Conservation (phyloP, 140 eudicot species). For the Erigeron philadelphicus region DNA sequence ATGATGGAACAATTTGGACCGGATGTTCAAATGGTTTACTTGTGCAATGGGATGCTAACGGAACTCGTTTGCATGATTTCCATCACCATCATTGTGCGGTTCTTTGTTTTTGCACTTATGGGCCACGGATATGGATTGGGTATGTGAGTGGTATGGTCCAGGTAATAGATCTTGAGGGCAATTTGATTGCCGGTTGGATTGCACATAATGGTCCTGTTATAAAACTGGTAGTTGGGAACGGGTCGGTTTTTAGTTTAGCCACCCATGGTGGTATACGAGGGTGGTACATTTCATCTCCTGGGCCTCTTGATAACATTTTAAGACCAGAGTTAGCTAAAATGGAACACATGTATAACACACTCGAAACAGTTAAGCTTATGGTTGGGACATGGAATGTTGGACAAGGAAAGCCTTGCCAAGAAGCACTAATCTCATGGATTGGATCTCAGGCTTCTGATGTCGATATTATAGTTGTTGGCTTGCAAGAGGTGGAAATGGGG, state of each 20-base stretch:
- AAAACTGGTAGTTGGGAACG: conserved; percentile 65
- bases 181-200: conserved; percentile 69
- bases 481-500: conserved; percentile 99
- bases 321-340: conserved; percentile 57
- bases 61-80: conserved; percentile 69
- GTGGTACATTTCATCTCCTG: conserved; percentile 86
- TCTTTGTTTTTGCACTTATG: conserved; percentile 71
- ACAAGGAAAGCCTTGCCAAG: conserved; percentile 87
- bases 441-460: conserved; percentile 75
- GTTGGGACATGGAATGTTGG: conserved; percentile 97
- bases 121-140: conserved; percentile 87
- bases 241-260: conserved; percentile 66
- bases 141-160: conserved; percentile 91
- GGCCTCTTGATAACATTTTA: conserved; percentile 66
- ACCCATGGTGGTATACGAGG: conserved; percentile 97
- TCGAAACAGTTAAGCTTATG: conserved; percentile 57
- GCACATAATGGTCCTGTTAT: conserved; percentile 89
- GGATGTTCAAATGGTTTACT: conserved; percentile 83
- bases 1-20: conserved; percentile 86
- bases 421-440: conserved; percentile 74
- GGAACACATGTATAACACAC: conserved; percentile 64
- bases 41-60: conserved; percentile 94
- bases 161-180: conserved; percentile 78
- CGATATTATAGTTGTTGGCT: conserved; percentile 76
- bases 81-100: conserved; percentile 81